phyloP scores from a whole-genome alignment of 306 rosid genomes.

The Citrullus colocynthis region DNA sequence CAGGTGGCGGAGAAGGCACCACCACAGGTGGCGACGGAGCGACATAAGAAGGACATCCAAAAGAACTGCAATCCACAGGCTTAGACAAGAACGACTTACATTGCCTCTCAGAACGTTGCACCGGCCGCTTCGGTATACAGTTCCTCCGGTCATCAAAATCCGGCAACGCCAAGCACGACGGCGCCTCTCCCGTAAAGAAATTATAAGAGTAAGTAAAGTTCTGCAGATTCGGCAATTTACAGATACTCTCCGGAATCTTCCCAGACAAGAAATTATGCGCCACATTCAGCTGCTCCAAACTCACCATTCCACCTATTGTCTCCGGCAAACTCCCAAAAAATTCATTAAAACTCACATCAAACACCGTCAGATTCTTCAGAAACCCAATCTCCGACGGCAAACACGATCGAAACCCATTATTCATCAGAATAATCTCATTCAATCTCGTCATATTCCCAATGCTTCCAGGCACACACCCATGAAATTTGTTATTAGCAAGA shows the following conservation, averaged over 20 bases:
- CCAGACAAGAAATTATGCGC: constrained; percentile 86
- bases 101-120: constrained; percentile 45
- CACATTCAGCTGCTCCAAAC: constrained; percentile 75
- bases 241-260: constrained; percentile 52
- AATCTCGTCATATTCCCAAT: constrained; percentile 70
- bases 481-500: constrained; percentile 76
- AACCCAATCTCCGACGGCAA: constrained; percentile 65
- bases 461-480: constrained; percentile 78
- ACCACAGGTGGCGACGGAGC: constrained; percentile 19
- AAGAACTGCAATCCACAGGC: constrained; percentile 65
- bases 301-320: constrained; percentile 36
- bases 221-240: constrained; percentile 54
- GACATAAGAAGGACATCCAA: constrained; percentile 38
- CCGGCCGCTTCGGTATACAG: constrained; percentile 59
- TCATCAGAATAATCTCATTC: constrained; percentile 70
- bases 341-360: constrained; percentile 77
- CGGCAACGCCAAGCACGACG: constrained; percentile 42
- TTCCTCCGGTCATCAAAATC: constrained; percentile 50
- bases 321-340: constrained; percentile 64
- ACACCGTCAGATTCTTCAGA: constrained; percentile 69
- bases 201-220: constrained; percentile 73
- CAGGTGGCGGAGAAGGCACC: constrained; percentile 4
- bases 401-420: constrained; percentile 64
- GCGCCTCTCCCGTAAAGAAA: constrained; percentile 80
- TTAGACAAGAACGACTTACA: constrained; percentile 78